Conservation (phyloP, 495 filamentous ascomycete species). For the Aspergillus hancockii region DNA sequence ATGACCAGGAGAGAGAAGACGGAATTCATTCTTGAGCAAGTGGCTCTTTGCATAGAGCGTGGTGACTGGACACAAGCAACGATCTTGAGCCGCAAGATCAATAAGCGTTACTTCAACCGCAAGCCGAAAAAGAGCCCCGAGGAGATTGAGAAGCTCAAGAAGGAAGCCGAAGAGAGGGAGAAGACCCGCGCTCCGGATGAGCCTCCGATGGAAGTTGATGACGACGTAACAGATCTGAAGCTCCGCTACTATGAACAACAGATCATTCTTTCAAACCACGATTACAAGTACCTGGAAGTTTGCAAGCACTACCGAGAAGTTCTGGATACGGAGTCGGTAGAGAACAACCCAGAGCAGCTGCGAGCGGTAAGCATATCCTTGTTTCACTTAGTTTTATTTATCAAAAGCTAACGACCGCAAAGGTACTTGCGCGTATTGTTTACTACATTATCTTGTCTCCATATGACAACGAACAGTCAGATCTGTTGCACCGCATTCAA, state of each 20-base stretch:
- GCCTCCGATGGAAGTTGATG: conserved; percentile 71
- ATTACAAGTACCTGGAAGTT: conserved; percentile 92
- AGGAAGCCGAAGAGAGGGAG: conserved; percentile 77
- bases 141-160: conserved; percentile 84
- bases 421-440: conserved; percentile 89
- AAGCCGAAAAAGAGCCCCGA: conserved; percentile 87
- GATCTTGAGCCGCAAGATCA: conserved; percentile 95
- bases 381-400: background rate
- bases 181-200: conserved; percentile 71
- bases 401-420: conserved; percentile 13
- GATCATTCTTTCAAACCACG: conserved; percentile 90
- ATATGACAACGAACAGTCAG: conserved; percentile 98
- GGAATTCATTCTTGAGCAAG: conserved; percentile 96
- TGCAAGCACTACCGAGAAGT: conserved; percentile 98
- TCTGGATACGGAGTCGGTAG: conserved; percentile 89
- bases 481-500: conserved; percentile 91
- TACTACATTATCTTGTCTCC: conserved; percentile 96
- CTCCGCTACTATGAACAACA: conserved; percentile 96
- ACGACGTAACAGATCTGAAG: conserved; percentile 96
- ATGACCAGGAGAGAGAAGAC: conserved; percentile 98
- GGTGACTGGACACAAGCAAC: conserved; percentile 94
- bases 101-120: conserved; percentile 83
- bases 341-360: conserved; percentile 82
- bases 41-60: conserved; percentile 90
- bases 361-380: conserved; percentile 64